phyloP scores from a whole-genome alignment of 2,329 filamentous ascomycete species.

The Fusarium sp. region DNA sequence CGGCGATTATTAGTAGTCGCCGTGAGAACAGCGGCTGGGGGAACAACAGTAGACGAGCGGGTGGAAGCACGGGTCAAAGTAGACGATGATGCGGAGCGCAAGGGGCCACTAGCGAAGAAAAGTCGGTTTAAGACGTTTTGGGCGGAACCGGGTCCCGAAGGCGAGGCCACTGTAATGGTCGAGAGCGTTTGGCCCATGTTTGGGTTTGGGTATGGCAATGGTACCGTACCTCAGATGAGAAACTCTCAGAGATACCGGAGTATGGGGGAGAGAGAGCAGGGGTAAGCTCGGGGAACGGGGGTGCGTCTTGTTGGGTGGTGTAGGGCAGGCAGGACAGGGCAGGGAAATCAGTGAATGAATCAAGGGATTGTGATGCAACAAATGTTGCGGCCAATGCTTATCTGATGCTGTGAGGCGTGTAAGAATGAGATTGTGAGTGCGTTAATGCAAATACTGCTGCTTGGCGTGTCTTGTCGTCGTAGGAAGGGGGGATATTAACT shows the following conservation, averaged over 20 bases:
- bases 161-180: constrained; percentile 40
- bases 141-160: constrained; percentile 42
- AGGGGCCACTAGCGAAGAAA: constrained; percentile 46
- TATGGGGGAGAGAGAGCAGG: constrained; percentile 33
- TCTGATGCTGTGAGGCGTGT: constrained; percentile 11
- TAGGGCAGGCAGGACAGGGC: constrained; percentile 19
- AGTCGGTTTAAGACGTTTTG: constrained; percentile 48
- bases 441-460: not conserved
- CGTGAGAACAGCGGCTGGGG: constrained; percentile 24
- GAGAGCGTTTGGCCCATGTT: constrained; percentile 43
- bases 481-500: constrained; percentile 1
- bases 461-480: not conserved
- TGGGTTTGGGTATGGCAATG: constrained; percentile 14
- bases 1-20: constrained; percentile 45
- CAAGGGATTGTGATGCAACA: constrained; percentile 25
- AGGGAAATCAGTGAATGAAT: constrained; percentile 24
- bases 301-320: constrained; percentile 27
- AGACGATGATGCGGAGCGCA: constrained; percentile 42
- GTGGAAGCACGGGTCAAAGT: constrained; percentile 26
- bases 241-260: constrained; percentile 34
- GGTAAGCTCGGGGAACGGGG: constrained; percentile 24
- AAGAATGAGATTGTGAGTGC: not conserved
- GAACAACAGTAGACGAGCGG: constrained; percentile 29
- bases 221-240: constrained; percentile 20
- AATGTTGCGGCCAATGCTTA: constrained; percentile 18